Conservation (phyloP, 2,329 filamentous ascomycete species). For the Raffaelea ambrosiae region DNA sequence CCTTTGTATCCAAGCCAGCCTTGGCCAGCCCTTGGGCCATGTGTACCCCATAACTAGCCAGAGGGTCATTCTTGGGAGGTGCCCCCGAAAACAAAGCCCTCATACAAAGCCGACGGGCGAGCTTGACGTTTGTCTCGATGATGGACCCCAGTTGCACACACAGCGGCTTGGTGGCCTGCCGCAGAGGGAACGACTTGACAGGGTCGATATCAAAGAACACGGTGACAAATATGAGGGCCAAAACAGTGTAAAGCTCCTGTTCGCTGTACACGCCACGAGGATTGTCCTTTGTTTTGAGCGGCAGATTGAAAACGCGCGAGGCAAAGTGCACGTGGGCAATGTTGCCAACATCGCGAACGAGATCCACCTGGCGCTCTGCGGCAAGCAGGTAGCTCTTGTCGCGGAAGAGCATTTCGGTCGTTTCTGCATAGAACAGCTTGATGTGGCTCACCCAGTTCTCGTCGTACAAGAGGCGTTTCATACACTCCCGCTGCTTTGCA, state of each 20-base stretch:
- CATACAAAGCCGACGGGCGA: conserved; percentile 31
- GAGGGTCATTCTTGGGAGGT: conserved; percentile 38
- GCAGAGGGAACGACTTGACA: conserved; percentile 56
- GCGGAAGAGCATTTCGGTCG: conserved; percentile 51
- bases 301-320: conserved; percentile 54
- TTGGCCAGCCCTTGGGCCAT: conserved; percentile 59
- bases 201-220: conserved; percentile 61
- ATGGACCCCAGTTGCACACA: conserved; percentile 50
- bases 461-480: conserved; percentile 51
- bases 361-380: conserved; percentile 58
- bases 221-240: conserved; percentile 56
- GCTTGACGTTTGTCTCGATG: conserved; percentile 58
- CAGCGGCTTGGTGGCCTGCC: conserved; percentile 47
- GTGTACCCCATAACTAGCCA: conserved; percentile 56
- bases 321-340: conserved; percentile 57
- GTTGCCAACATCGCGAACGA: conserved; percentile 63
- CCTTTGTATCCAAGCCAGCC: conserved; percentile 50
- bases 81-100: conserved; percentile 46
- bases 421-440: conserved; percentile 58
- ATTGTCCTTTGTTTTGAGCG: conserved; percentile 54
- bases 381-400: conserved; percentile 57
- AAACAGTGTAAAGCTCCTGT: conserved; percentile 50
- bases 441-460: conserved; percentile 54
- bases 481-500: conserved; percentile 39
- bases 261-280: conserved; percentile 49